Evolutionary conservation across 2,329 filamentous ascomycete genomes (phyloP).

Genomic region (Aureobasidium vineae): DNA sequence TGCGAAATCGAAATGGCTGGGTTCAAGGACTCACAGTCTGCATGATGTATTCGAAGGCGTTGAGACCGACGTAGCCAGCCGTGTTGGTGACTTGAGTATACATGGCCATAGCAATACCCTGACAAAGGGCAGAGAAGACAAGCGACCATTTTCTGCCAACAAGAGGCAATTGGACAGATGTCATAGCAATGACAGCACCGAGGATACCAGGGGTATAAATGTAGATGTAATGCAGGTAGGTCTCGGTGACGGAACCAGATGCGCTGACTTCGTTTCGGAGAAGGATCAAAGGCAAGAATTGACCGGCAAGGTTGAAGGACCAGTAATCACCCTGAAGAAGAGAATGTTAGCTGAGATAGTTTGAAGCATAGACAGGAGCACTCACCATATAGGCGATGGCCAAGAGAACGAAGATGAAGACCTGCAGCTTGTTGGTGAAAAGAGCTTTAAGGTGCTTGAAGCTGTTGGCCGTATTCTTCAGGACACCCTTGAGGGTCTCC

Average conservation of each 20-base stretch:
- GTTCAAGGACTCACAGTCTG: constrained; percentile 40
- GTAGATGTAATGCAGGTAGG: constrained; percentile 54
- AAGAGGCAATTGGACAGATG: constrained; percentile 33
- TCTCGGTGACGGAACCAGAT: constrained; percentile 46
- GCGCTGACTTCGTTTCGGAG: constrained; percentile 49
- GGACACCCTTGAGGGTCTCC: constrained; percentile 15
- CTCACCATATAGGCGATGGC: constrained; percentile 40
- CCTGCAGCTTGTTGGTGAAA: constrained; percentile 21
- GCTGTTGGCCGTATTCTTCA: constrained; percentile 4
- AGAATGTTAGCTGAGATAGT: background rate
- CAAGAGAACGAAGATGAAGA: constrained; percentile 21
- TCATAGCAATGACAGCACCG: constrained; percentile 50
- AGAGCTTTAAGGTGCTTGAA: constrained; percentile 25
- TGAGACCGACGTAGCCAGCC: constrained; percentile 50
- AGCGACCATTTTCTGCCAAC: constrained; percentile 50
- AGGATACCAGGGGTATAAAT: constrained; percentile 55
- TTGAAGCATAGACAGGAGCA: background rate
- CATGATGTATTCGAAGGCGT: constrained; percentile 55
- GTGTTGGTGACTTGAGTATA: constrained; percentile 48
- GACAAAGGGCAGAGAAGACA: constrained; percentile 45
- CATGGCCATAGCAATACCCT: constrained; percentile 48
- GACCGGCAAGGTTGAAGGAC: constrained; percentile 24
- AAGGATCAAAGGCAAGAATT: constrained; percentile 52
- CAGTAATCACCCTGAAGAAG: constrained; percentile 14
- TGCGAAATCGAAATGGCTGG: too few relatives aligned